Conservation (phyloP, 164 flowering plant genomes). For the Stephania yunnanensis region DNA sequence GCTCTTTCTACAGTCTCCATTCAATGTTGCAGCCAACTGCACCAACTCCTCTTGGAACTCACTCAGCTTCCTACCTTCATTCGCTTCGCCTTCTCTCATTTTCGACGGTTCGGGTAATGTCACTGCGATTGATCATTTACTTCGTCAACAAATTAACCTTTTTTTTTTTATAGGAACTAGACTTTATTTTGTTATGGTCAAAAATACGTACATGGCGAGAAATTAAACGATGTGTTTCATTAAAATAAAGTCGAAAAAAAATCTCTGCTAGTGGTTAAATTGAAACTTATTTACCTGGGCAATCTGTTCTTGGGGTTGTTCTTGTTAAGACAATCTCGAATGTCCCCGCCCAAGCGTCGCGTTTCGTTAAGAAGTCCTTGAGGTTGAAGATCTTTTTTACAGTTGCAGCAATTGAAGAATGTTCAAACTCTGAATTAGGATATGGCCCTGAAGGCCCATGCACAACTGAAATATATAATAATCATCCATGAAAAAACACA, state of each 20-base stretch:
- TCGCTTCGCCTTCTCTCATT: conserved; percentile 32
- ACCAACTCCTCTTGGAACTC: conserved; percentile 71
- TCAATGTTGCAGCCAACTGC: conserved; percentile 53
- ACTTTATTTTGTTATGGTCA: background rate
- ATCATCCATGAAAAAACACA: background rate
- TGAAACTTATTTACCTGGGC: conserved; percentile 52
- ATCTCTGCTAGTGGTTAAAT: background rate
- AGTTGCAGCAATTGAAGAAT: conserved; percentile 85
- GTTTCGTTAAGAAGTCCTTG: conserved; percentile 63
- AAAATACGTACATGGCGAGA: no score
- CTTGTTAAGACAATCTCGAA: conserved; percentile 54
- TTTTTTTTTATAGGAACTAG: background rate
- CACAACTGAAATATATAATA: conserved; percentile 38
- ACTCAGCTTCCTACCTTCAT: conserved; percentile 41
- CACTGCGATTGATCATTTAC: conserved; percentile 25
- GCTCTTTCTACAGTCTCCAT: conserved; percentile 53
- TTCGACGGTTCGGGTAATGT: conserved; percentile 45
- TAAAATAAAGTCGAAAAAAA: no score
- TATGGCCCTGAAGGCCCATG: conserved; percentile 73
- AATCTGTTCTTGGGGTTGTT: conserved; percentile 60
- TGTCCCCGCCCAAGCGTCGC: conserved; percentile 92
- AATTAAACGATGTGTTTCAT: no score
- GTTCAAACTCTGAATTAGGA: conserved; percentile 68
- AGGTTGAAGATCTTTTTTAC: conserved; percentile 76
- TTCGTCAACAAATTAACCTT: background rate